Base-by-base conservation (phyloP, 345 rosid species). In the Trapa bicornis region DNA sequence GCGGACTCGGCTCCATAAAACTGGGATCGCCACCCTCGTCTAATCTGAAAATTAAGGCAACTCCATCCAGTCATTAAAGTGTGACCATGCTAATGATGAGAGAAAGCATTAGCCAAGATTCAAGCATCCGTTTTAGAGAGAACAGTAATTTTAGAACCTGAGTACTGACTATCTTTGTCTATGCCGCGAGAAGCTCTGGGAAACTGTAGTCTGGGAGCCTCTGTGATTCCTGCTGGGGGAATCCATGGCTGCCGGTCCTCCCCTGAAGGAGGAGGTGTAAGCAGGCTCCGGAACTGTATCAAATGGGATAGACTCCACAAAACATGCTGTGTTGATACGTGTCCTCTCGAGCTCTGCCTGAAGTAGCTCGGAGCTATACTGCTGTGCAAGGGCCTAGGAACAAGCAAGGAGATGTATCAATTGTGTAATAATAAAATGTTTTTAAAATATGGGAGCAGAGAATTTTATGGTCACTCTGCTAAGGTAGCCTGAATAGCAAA, bases 261-360 rank as follows among this genome's bases (percentile, higher is more conserved):
- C 89, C 78, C 82, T 83, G 69, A 80, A 81, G 66, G 89, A 81
- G 66, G 89, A 80, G 42, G 84, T 69, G 64, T 85, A 81, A 0
- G 89, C 84, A 50, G 83, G 73, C 68, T 83, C 82, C 33, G 87
- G 90, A 64, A 78, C 86, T 0, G 85, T 69, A 57, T 91, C 95
- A 74, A 86, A 66, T 15, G 93, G 80, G 13, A 81, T 78, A 0
- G 97, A 81, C 78, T 87, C 95, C 3, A 76, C 82, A 47, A 94
- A 94, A 77, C 99, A 94, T 68, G 97, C 97, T 6, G 89, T 82
- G 74, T 94, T 94, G 41, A 89, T 73, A n/a, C 92, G 92, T 43
- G 99, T 91, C 70, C 92, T 89, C 82, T 91, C 97, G 8, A 94
- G 80, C 79, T 94, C 99, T 57, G 76, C 37, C 76, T 87, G 96